Evolutionary conservation across 768 basidiomycete genomes (phyloP), one percentile per base, ranked within the genome.

Genomic region (Pleurotus djamor): DNA sequence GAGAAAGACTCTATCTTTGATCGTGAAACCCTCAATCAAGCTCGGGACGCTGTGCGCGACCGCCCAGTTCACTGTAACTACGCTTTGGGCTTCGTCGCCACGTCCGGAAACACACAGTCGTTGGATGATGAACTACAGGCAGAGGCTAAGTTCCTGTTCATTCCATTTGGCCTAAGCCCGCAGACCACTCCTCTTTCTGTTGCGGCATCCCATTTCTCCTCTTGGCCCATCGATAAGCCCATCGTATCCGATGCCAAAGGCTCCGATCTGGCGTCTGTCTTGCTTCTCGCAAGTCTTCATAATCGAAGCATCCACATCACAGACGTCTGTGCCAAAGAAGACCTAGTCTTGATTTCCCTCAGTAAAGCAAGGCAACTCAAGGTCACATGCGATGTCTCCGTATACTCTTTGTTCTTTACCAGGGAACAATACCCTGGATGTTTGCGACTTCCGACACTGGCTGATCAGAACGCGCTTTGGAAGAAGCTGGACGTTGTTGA

Each of bases 381-480:
- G 67, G 96, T 98, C 52, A 98, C 96, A 3, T 98, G 96, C 72
- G 97, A 99, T 65, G 93, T 97, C 35, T 88, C 95, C 12, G 82
- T 98, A 52, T 98, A 91, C 72, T 83, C 92, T 14, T 76, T 99
- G 56, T 98, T 97, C 84, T 96, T 93, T 77, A 84, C 83, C 2
- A 79, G 76, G 48, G 89, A 89, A 57, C 81, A 92, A 60, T 96
- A 85, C 77, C 87, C 89, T 1, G 76, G 74, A 1, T 79, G 86
- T 16, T 75, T 77, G 2, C 77, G 80, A 64, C 81, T 97, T 41
- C 96, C 95, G 3, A 80, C 89, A 0, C 67, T 72, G 2, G 84
- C 86, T 55, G 92, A 96, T 64, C 95, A 97, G 71, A 80, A 82
- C 52, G 83, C 86, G 4, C 77, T 98, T 13, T 98, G 96, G 96